Evolutionary conservation across 2,329 filamentous ascomycete species (phyloP).

Genomic region (Alternaria gaisen): DNA sequence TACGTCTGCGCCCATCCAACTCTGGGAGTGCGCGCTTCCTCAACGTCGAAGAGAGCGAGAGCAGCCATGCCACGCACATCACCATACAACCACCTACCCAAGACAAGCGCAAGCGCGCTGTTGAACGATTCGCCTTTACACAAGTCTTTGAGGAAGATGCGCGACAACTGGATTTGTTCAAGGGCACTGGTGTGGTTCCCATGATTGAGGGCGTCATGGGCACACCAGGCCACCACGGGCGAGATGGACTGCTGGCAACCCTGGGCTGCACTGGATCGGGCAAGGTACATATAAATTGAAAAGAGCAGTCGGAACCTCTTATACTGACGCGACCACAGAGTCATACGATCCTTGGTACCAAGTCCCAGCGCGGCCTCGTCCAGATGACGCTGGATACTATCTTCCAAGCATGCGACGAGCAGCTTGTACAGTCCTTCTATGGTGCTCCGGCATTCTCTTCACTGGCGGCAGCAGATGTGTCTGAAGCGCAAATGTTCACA

Average conservation of each 20-base stretch:
- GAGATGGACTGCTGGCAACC: slow-evolving; percentile 89
- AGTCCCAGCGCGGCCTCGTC: slow-evolving; percentile 84
- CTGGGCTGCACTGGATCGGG: slow-evolving; percentile 94
- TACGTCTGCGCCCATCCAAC: slow-evolving; percentile 71
- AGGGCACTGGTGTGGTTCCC: slow-evolving; percentile 76
- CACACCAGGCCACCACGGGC: slow-evolving; percentile 75
- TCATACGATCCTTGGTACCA: slow-evolving; percentile 93
- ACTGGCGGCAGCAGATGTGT: slow-evolving; percentile 77
- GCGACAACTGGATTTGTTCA: slow-evolving; percentile 85
- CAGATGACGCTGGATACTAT: slow-evolving; percentile 91
- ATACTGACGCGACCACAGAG: slow-evolving; percentile 65
- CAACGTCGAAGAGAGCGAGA: slow-evolving; percentile 69
- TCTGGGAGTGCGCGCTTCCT: slow-evolving; percentile 69
- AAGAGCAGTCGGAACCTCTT: slow-evolving; percentile 1
- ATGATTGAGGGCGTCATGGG: slow-evolving; percentile 85
- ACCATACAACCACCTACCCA: slow-evolving; percentile 72
- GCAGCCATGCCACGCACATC: slow-evolving; percentile 58
- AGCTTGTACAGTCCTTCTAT: slow-evolving; percentile 68
- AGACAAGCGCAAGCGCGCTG: slow-evolving; percentile 82
- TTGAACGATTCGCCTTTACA: slow-evolving; percentile 95
- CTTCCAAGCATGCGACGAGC: slow-evolving; percentile 80
- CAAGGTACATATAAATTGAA: slow-evolving; percentile 69
- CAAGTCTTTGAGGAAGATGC: slow-evolving; percentile 89
- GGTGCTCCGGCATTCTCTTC: slow-evolving; percentile 74
- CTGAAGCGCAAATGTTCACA: slow-evolving; percentile 79